Percentiles rank a stretch among this genome's conserved stretches.
Evolutionary conservation across 2,329 filamentous ascomycete species (phyloP).

Genomic region (Basipetospora chlamydospora): DNA sequence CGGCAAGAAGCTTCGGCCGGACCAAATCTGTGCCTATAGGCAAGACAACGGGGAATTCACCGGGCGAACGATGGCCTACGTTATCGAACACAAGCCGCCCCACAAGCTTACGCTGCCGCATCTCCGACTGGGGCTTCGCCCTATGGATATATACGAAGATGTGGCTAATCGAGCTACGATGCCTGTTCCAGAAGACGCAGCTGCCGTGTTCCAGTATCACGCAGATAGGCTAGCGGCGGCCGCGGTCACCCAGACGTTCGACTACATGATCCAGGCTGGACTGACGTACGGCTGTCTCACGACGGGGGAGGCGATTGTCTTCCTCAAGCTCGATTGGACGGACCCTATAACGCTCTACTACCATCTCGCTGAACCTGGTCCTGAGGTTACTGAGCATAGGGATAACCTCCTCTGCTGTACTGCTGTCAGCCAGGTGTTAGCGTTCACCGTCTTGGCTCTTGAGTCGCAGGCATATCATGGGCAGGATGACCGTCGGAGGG

Average conservation of each 20-base stretch:
- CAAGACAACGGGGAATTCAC: no score
- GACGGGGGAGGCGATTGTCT: slow-evolving; percentile 29
- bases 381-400: slow-evolving; percentile 12
- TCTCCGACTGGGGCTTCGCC: slow-evolving; percentile 25
- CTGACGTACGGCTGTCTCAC: slow-evolving; percentile 27
- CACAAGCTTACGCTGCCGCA: slow-evolving; percentile 28
- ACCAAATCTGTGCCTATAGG: slow-evolving; percentile 18
- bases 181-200: slow-evolving; percentile 12
- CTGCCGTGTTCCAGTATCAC: slow-evolving; percentile 18
- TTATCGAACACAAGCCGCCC: slow-evolving; percentile 31
- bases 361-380: slow-evolving; percentile 15
- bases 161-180: slow-evolving; percentile 12
- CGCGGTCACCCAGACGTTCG: slow-evolving; percentile 30
- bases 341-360: slow-evolving; percentile 16
- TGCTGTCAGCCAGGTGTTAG: slow-evolving; percentile 16
- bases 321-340: slow-evolving; percentile 21
- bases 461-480: background rate
- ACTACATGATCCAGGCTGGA: slow-evolving; percentile 33
- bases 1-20: slow-evolving; percentile 13
- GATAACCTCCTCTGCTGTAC: slow-evolving; percentile 11
- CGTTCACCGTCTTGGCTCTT: slow-evolving; percentile 4
- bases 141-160: slow-evolving; percentile 25
- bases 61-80: slow-evolving; percentile 13
- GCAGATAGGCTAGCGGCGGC: slow-evolving; percentile 23
- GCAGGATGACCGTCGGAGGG: background rate